These are phyloP conservation scores for Quercus variabilis DNA, from an alignment of 306 rosid species.

Conservation along the genomic window DNA sequence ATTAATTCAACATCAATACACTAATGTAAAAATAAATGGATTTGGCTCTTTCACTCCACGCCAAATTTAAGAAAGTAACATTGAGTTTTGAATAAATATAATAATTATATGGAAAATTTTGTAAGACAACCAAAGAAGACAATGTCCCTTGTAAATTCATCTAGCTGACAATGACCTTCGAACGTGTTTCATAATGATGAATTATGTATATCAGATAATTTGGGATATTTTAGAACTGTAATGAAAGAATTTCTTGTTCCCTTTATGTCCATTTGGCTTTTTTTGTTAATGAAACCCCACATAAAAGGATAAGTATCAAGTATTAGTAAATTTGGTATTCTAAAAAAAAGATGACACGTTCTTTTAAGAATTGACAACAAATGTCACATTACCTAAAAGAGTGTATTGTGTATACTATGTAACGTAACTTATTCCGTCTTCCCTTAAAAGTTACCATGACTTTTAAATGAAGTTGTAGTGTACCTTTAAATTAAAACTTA, in stretches of 20 bases:
- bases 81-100: no score
- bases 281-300: not conserved
- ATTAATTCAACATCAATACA: no score
- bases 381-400: no score
- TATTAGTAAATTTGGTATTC: not conserved
- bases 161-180: not conserved
- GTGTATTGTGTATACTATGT: no score
- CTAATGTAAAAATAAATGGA: no score
- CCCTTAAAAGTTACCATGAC: no score
- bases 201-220: not conserved
- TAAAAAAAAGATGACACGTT: not conserved
- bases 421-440: fast-evolving
- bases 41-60: no score
- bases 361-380: no score
- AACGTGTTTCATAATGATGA: not conserved
- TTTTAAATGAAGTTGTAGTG: fast-evolving
- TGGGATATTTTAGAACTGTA: not conserved
- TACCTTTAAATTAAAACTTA: no score
- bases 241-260: not conserved
- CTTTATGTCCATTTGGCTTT: not conserved
- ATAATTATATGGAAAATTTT: not conserved
- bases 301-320: not conserved
- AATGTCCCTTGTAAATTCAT: not conserved
- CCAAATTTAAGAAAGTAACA: no score
- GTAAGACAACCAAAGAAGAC: not conserved